These are phyloP conservation scores for Ramalina peruviana DNA, from an alignment of 495 filamentous ascomycete species.

Conservation along the genomic window DNA sequence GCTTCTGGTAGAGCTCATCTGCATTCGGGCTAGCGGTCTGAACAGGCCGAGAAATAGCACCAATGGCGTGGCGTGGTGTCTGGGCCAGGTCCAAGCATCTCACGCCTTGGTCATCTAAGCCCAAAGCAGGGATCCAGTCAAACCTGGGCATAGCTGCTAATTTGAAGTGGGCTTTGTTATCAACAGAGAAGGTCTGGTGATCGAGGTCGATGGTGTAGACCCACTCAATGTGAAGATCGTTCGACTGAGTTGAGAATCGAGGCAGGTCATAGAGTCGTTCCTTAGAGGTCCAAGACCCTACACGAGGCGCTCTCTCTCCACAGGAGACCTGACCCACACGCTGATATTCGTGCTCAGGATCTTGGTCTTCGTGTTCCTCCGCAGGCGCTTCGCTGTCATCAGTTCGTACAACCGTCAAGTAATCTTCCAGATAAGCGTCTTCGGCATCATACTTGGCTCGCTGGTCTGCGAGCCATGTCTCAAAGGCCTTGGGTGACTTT, in stretches of 20 bases:
- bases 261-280: background rate
- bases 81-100: background rate
- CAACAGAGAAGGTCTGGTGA: slow-evolving; percentile 10
- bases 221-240: background rate
- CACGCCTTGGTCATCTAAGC: background rate
- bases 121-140: slow-evolving; percentile 4
- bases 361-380: background rate
- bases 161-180: slow-evolving; percentile 9
- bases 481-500: slow-evolving; percentile 14
- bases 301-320: background rate
- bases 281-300: background rate
- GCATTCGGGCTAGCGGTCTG: background rate
- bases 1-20: background rate
- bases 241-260: background rate
- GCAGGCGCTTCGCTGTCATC: background rate
- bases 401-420: background rate
- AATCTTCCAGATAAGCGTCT: background rate
- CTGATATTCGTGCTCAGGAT: background rate
- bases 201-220: slow-evolving; percentile 14
- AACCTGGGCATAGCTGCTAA: slow-evolving; percentile 4
- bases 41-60: background rate
- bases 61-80: slow-evolving; percentile 3
- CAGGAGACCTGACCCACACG: background rate
- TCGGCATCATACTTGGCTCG: slow-evolving; percentile 1
- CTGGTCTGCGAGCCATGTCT: slow-evolving; percentile 5